Evolutionary conservation across 352 stramenopile genomes (phyloP).

Genomic region (Salisapilia sapeloensis): DNA sequence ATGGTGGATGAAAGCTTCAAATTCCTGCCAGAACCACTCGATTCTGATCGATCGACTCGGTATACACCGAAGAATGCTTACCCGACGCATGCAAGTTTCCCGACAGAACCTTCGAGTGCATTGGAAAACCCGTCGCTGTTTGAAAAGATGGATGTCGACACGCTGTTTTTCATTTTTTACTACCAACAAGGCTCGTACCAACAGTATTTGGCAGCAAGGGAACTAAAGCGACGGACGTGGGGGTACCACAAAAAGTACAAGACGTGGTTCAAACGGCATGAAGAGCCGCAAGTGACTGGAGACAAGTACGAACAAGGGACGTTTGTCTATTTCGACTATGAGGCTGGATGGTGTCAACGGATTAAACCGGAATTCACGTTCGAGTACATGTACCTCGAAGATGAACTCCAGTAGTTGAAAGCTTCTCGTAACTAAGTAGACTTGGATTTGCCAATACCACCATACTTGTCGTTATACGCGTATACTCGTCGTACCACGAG

Average conservation of each 20-base stretch:
- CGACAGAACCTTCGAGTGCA: slow-evolving; percentile 72
- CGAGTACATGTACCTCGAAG: slow-evolving; percentile 95
- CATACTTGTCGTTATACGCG: too few relatives aligned
- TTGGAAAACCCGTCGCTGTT: slow-evolving; percentile 93
- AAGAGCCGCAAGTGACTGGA: slow-evolving; percentile 91
- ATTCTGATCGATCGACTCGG: slow-evolving; percentile 81
- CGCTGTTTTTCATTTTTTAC: slow-evolving; percentile 99
- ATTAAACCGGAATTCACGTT: slow-evolving; percentile 99
- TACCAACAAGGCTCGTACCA: slow-evolving; percentile 98
- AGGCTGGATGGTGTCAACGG: slow-evolving; percentile 96
- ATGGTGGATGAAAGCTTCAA: slow-evolving; percentile 84
- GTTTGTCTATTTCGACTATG: slow-evolving; percentile 99
- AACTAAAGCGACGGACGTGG: slow-evolving; percentile 98
- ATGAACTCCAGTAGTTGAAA: slow-evolving; percentile 34
- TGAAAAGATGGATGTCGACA: slow-evolving; percentile 96
- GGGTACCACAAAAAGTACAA: slow-evolving; percentile 99
- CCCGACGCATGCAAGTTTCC: slow-evolving; percentile 81
- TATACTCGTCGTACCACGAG: too few relatives aligned
- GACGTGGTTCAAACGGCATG: slow-evolving; percentile 99
- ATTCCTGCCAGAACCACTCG: slow-evolving; percentile 77
- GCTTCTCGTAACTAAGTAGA: too few relatives aligned
- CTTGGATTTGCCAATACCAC: too few relatives aligned
- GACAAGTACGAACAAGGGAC: slow-evolving; percentile 99
- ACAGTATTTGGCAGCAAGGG: slow-evolving; percentile 95
- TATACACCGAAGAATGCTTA: slow-evolving; percentile 95